Evolutionary conservation across 2,329 filamentous ascomycete genomes (phyloP).

Genomic region (Monascus ruber): DNA sequence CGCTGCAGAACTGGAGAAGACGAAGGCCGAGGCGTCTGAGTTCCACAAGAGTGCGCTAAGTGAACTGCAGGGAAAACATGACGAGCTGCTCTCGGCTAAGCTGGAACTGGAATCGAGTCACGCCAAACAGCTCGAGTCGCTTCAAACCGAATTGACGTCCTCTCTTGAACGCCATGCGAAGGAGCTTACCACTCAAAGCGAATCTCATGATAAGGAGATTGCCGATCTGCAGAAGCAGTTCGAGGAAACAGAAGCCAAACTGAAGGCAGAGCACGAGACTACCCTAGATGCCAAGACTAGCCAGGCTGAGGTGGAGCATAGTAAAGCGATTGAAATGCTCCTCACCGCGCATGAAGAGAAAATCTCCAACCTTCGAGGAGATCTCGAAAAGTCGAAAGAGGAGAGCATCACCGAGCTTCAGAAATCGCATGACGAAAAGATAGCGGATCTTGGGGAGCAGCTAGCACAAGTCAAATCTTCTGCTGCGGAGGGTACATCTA

Average conservation of each 20-base stretch:
- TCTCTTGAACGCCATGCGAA: not conserved
- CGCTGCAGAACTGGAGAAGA: slow-evolving; percentile 22
- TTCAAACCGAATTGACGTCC: slow-evolving; percentile 13
- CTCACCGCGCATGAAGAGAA: slow-evolving; percentile 29
- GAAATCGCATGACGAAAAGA: slow-evolving; percentile 22
- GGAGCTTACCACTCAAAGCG: slow-evolving; percentile 8
- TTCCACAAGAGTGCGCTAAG: slow-evolving; percentile 18
- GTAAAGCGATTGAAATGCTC: slow-evolving; percentile 29
- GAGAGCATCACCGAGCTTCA: slow-evolving; percentile 26
- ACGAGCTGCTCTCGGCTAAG: slow-evolving; percentile 18
- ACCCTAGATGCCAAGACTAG: slow-evolving; percentile 21
- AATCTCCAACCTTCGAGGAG: slow-evolving; percentile 21
- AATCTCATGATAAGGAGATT: slow-evolving; percentile 17
- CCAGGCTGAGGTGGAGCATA: slow-evolving; percentile 27
- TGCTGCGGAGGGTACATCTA: slow-evolving; percentile 26
- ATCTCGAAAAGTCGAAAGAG: slow-evolving; percentile 25
- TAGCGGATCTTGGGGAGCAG: slow-evolving; percentile 23
- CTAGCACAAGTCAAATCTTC: slow-evolving; percentile 23
- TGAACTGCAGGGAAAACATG: slow-evolving; percentile 23
- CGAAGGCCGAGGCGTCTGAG: slow-evolving; percentile 17
- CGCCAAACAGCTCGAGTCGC: slow-evolving; percentile 17
- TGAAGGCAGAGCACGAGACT: slow-evolving; percentile 28
- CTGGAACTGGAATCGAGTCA: slow-evolving; percentile 21
- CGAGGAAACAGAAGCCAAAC: slow-evolving; percentile 19
- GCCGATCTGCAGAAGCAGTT: slow-evolving; percentile 24